These are phyloP conservation scores for Lathyrus aphaca DNA, from an alignment of 306 rosid species.

Conservation along the genomic window DNA sequence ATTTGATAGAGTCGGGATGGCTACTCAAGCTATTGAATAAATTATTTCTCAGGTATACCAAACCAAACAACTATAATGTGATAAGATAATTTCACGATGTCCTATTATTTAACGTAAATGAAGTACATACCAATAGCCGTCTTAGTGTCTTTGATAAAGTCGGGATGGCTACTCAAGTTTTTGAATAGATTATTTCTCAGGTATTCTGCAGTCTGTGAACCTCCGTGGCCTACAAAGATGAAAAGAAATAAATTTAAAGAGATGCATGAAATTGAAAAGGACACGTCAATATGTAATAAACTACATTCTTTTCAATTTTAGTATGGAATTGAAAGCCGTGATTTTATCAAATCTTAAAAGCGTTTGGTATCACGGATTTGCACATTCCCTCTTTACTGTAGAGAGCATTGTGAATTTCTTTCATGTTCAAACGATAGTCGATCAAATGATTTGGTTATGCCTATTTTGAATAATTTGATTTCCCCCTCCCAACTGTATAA, in stretches of 20 bases:
- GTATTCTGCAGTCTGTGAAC: constrained; percentile 85
- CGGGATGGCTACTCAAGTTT: constrained; percentile 79
- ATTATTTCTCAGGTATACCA: constrained; percentile 52
- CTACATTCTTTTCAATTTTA: constrained; percentile 9
- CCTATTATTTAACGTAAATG: constrained; percentile 11
- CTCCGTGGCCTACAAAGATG: constrained; percentile 76
- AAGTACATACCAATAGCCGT: constrained; percentile 69
- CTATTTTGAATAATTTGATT: too few species aligned
- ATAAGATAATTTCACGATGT: constrained; percentile 19
- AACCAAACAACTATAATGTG: constrained; percentile 36
- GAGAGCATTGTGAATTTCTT: constrained; percentile 23
- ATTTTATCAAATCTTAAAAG: constrained; percentile 2
- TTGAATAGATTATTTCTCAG: constrained; percentile 76
- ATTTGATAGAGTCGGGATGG: constrained; percentile 79
- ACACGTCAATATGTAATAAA: constrained; percentile 22
- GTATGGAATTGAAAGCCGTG: constrained; percentile 2
- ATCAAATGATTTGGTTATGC: background rate
- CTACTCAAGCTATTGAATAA: constrained; percentile 74
- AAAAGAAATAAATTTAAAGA: constrained; percentile 19
- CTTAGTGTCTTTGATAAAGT: constrained; percentile 77
- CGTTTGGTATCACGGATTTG: background rate
- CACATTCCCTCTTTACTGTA: constrained; percentile 20
- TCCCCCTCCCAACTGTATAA: too few species aligned
- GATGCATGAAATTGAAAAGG: background rate
- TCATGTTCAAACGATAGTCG: background rate